Evolutionary conservation across 371 early-diverging fungal genomes (phyloP).

Genomic region (Funneliformis caledonium): DNA sequence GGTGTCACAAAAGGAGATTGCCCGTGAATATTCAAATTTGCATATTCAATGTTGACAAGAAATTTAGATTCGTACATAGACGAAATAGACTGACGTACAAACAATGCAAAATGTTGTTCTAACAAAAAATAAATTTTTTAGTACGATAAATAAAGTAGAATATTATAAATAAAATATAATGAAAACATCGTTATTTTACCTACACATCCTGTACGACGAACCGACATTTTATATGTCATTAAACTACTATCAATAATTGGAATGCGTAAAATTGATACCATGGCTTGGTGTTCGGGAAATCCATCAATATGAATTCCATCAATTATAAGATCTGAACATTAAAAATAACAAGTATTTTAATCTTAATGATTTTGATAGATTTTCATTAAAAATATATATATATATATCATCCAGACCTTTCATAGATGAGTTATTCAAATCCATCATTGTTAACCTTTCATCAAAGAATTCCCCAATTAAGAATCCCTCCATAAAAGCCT

Average conservation of each 20-base stretch:
- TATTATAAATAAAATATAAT: not conserved
- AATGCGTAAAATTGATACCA: conserved; percentile 59
- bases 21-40: conserved; percentile 75
- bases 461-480: conserved; percentile 59
- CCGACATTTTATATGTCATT: conserved; percentile 61
- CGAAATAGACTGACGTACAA: conserved; percentile 73
- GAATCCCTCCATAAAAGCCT: conserved; percentile 51
- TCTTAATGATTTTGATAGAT: not conserved
- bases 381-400: not conserved
- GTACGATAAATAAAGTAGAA: not conserved
- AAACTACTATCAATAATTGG: conserved; percentile 67
- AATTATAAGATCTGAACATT: conserved; percentile 43
- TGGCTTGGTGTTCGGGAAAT: conserved; percentile 46
- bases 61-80: conserved; percentile 76
- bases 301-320: conserved; percentile 47
- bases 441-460: conserved; percentile 45
- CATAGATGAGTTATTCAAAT: conserved; percentile 53
- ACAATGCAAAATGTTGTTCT: conserved; percentile 54
- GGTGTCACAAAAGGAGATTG: conserved; percentile 66
- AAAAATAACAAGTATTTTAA: not conserved
- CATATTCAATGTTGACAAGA: conserved; percentile 54
- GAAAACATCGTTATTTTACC: conserved; percentile 41
- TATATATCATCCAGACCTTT: conserved; percentile 40
- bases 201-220: conserved; percentile 55
- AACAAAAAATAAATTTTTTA: not conserved